Base-by-base conservation (phyloP, 148 eudicot genomes). In the Persicaria maculosa region DNA sequence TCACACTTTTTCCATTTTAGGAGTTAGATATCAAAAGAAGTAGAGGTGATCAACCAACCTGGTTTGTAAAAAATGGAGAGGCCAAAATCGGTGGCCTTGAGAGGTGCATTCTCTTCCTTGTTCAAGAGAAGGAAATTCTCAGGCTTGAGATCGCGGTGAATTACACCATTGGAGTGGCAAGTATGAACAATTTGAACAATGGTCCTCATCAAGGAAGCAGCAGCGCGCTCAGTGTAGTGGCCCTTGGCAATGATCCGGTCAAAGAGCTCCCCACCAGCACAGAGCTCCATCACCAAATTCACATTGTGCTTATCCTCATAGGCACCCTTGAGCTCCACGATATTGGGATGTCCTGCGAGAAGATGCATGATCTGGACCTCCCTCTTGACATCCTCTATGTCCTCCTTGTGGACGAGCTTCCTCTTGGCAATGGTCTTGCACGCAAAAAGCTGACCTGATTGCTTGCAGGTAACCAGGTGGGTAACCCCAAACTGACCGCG, bases 291-390 rank as follows among this genome's bases (percentile, higher is more conserved):
- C 4, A 93, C 88, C 85, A 93, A 80, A 82, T 93, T 89, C 11
- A 93, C 98, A 15, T 93, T 87, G 44, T 89, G 92, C 81, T 93
- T 93, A 74, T 93, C 98, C 83, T 93, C 98, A 50, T 75, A 88
- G 0, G 92, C 94, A 2, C 98, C 98, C 72, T 89, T 93, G 15
- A 93, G 85, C 76, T 91, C 97, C 50, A 93, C 98, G 20, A 93
- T 89, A 52, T 91, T 93, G 1, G 89, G 76, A 54, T 93, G 98
- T 0, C 97, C 97, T 16, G 91, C 81, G 62, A 91, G 54, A 74
- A 91, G 97, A 59, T 89, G 82, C 98, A 93, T 93, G 43, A 93
- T 93, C 77, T 93, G 97, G 44, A 93, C 98, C 64, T 93, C 98
- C 62, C 98, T 85, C 75, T 85, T 83, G 3, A 93, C 98, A 77